These are phyloP conservation scores for Cruciata laevipes DNA, from an alignment of 257 asterid species.

Conservation along the genomic window DNA sequence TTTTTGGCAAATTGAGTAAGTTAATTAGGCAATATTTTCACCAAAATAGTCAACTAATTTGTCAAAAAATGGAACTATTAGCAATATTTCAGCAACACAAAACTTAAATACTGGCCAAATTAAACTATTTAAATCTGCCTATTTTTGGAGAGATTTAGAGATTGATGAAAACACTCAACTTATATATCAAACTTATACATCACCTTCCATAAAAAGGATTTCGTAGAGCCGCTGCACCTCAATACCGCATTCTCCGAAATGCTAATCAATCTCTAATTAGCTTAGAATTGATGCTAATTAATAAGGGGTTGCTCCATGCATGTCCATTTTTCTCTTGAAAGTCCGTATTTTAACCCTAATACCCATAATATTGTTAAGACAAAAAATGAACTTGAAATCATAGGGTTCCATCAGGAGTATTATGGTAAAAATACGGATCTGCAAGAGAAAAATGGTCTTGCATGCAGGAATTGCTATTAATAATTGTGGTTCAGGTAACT, in stretches of 20 bases:
- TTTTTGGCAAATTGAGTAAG: neutral
- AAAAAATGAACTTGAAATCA: too few species aligned
- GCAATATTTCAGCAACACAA: neutral
- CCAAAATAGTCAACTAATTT: neutral
- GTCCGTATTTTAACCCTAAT: too few species aligned
- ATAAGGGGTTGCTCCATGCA: too few species aligned
- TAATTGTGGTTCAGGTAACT: neutral
- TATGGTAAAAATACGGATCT: too few species aligned
- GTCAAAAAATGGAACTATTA: neutral
- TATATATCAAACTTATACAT: neutral
- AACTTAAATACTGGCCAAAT: neutral
- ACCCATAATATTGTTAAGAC: too few species aligned
- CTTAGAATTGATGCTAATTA: too few species aligned
- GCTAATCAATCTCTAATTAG: neutral
- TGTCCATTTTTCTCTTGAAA: too few species aligned
- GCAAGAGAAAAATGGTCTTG: too few species aligned
- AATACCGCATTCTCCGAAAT: neutral
- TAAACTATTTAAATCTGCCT: neutral
- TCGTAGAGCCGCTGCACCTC: neutral
- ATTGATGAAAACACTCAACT: neutral
- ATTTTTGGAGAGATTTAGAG: neutral
- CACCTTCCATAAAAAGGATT: neutral
- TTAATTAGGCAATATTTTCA: neutral
- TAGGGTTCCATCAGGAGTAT: too few species aligned
- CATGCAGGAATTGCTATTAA: too few species aligned